Conservation (phyloP, 2,329 filamentous ascomycete species). For the Parastagonospora nodorum region DNA sequence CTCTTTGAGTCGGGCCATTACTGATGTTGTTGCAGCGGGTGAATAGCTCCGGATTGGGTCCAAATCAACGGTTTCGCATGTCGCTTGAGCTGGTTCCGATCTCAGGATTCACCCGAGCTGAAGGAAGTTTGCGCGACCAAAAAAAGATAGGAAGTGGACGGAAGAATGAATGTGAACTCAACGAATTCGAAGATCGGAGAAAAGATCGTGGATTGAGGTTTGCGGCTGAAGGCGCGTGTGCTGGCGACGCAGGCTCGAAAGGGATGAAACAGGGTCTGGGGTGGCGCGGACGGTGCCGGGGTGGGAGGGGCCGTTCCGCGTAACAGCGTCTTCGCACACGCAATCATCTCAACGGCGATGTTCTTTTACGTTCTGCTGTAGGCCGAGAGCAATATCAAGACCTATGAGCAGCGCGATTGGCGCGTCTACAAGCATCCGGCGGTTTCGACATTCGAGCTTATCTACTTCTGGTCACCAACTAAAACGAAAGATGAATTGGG, state of each 20-base stretch:
- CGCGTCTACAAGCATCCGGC: too few species aligned
- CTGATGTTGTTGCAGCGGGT: constrained; percentile 2
- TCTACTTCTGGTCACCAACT: too few species aligned
- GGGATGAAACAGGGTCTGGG: constrained; percentile 17
- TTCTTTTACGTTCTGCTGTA: too few species aligned
- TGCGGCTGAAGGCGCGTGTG: constrained; percentile 14
- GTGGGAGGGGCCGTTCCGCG: neutral
- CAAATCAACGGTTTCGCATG: neutral
- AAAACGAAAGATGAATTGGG: too few species aligned
- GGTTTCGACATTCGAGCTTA: too few species aligned
- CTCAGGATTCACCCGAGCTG: neutral
- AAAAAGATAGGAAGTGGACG: neutral
- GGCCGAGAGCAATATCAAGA: too few species aligned
- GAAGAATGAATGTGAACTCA: neutral
- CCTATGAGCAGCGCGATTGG: too few species aligned
- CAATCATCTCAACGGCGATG: too few species aligned
- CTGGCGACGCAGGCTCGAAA: constrained; percentile 11
- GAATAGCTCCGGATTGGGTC: neutral
- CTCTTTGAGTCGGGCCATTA: constrained; percentile 12
- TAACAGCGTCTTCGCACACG: too few species aligned
- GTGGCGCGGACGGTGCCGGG: constrained; percentile 12
- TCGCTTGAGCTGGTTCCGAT: neutral
- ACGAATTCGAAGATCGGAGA: constrained; percentile 1
- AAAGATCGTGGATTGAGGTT: constrained; percentile 9
- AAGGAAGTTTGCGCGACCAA: neutral